These are phyloP conservation scores for Fragilariopsis cylindrus DNA, from an alignment of 108 stramenopile species.

Conservation along the genomic window DNA sequence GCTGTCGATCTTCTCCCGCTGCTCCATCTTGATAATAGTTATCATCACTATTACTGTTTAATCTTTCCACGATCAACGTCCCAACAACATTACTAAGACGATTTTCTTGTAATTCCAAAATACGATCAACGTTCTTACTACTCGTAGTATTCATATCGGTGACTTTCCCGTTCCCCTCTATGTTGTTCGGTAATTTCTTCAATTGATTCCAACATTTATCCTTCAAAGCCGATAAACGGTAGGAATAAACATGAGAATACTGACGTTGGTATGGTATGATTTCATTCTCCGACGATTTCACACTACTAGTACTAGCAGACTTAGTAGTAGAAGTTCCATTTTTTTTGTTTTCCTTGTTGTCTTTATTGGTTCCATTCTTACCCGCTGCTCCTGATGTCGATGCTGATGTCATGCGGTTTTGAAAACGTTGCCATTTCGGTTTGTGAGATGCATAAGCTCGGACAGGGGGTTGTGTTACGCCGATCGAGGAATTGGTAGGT, in stretches of 20 bases:
- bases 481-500: background rate
- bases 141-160: slow-evolving; percentile 10
- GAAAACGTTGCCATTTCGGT: slow-evolving; percentile 68
- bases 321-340: background rate
- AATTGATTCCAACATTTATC: slow-evolving; percentile 53
- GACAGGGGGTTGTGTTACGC: background rate
- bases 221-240: slow-evolving; percentile 58
- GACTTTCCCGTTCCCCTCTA: background rate
- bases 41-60: background rate
- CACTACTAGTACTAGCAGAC: slow-evolving; percentile 1
- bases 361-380: slow-evolving; percentile 5
- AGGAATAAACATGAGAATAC: slow-evolving; percentile 82
- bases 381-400: background rate
- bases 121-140: slow-evolving; percentile 47
- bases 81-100: slow-evolving; percentile 64
- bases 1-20: slow-evolving; percentile 20
- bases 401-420: background rate
- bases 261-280: slow-evolving; percentile 71
- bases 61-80: slow-evolving; percentile 54
- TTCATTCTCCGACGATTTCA: slow-evolving; percentile 11
- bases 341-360: slow-evolving; percentile 1
- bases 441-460: slow-evolving; percentile 31
- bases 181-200: background rate
- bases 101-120: slow-evolving; percentile 76
- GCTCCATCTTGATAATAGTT: slow-evolving; percentile 25